Base-by-base conservation (phyloP, 1,139 yeast genomes). In the Lodderomyces oxycetoniae region DNA sequence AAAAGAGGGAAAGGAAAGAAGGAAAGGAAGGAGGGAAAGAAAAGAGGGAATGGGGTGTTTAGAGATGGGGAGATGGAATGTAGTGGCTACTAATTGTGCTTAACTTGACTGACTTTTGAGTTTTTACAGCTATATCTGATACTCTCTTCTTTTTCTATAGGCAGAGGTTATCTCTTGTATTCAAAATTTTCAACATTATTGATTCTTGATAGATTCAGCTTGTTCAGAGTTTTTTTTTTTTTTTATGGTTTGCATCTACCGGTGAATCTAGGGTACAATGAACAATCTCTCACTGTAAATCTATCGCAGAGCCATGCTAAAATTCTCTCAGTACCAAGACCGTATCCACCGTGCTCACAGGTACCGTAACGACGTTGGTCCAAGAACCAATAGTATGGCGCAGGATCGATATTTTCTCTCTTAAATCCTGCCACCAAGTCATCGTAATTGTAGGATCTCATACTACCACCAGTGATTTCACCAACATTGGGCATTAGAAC, bases 401-500 rank as follows among this genome's bases (percentile, higher is more conserved):
- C 70, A 40, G 87, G 74, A 55, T 80, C 81, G 52, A 91, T 85
- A 37, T 80, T 79, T 68, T 91, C 98, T 63, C 96, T 85, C 67
- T 81, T 79, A 72, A 89, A 83, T 37, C 96, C 96, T 35, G 79
- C 94, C 52, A 84, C 59, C 50, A 91, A 74, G 61, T 89, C 97
- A 30, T 86, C 88, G 44, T 74, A 68, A 50, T 79, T 78, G 47
- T 74, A 77, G 48, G 88, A 88, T 76, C 99, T 88, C 99, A 91
- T 91, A 35, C 97, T 89, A 40, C 98, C 98, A 61, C 98, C 98
- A 32, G 95, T 85, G 54, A 91, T 84, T 67, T 89, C 97, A 59
- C 98, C 98, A 38, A 91, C 98, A 53, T 86, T 89, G 52, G 98
- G 98, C 96, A 91, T 89, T 59, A 91, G 74, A 25, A 93, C 96